phyloP scores from a whole-genome alignment of 768 basidiomycete species.

The Mycena galericulata region DNA sequence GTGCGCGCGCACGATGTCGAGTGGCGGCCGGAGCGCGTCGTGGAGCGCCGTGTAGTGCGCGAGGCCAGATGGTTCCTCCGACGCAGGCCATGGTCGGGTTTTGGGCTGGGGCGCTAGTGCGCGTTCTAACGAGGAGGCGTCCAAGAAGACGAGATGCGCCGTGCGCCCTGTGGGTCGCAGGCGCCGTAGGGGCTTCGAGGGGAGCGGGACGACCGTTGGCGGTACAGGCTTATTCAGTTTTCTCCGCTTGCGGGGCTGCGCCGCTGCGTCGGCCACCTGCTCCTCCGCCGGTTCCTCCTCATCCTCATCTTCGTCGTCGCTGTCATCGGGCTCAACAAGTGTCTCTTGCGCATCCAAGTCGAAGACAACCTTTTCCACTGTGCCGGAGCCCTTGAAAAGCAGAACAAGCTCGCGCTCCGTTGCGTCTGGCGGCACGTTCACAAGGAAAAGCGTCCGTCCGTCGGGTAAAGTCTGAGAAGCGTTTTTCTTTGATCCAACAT shows the following conservation, averaged over 20 bases:
- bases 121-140: conserved; percentile 75
- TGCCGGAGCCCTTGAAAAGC: conserved; percentile 84
- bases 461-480: conserved; percentile 54
- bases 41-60: conserved; percentile 78
- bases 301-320: conserved; percentile 58
- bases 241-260: conserved; percentile 53
- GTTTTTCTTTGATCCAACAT: conserved; percentile 62
- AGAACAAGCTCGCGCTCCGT: conserved; percentile 82
- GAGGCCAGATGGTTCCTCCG: conserved; percentile 75
- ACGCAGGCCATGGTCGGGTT: conserved; percentile 71
- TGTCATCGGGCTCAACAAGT: conserved; percentile 54
- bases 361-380: conserved; percentile 81
- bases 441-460: conserved; percentile 86
- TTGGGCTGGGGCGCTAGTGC: conserved; percentile 68
- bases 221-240: conserved; percentile 49
- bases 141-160: conserved; percentile 80
- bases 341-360: conserved; percentile 58
- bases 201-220: conserved; percentile 74
- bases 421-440: conserved; percentile 90
- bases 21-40: conserved; percentile 76
- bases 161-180: conserved; percentile 72
- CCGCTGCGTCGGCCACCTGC: conserved; percentile 37
- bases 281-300: conserved; percentile 48
- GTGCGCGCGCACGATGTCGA: conserved; percentile 79
- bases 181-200: conserved; percentile 61